phyloP scores from a whole-genome alignment of 2,329 filamentous ascomycete genomes.

The Lachnellula subtilissima region DNA sequence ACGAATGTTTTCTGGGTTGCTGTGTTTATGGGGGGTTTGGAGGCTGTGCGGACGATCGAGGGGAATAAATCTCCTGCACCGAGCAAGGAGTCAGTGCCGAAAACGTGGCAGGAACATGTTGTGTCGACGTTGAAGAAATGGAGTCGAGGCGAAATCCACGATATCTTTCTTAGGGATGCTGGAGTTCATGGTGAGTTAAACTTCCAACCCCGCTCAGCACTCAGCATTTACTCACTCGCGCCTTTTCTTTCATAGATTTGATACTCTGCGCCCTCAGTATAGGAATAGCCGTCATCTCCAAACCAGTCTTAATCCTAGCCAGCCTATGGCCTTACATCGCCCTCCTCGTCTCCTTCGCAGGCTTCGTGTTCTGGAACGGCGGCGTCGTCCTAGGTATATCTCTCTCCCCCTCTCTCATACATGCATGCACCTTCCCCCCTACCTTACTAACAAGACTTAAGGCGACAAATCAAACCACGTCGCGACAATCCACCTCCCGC shows the following conservation, averaged over 20 bases:
- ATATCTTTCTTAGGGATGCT: conserved; percentile 44
- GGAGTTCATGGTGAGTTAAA: conserved; percentile 45
- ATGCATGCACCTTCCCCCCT: neutral
- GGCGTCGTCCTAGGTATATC: conserved; percentile 81
- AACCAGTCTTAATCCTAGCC: conserved; percentile 41
- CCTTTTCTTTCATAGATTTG: conserved; percentile 40
- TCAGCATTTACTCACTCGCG: conserved; percentile 8
- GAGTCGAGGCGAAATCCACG: conserved; percentile 50
- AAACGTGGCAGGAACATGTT: conserved; percentile 9
- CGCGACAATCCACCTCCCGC: conserved; percentile 80
- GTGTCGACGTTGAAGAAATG: conserved; percentile 22
- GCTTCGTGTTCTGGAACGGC: conserved; percentile 81
- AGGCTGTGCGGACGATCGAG: conserved; percentile 49
- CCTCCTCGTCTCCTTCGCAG: conserved; percentile 62
- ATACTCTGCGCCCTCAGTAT: conserved; percentile 59
- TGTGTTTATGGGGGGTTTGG: conserved; percentile 64
- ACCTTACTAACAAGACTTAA: conserved; percentile 31
- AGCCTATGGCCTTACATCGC: conserved; percentile 56
- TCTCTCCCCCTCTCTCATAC: neutral
- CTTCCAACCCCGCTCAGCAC: neutral
- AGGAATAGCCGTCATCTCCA: conserved; percentile 49
- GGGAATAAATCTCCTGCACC: conserved; percentile 29
- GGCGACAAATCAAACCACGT: conserved; percentile 94
- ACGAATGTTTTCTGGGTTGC: conserved; percentile 97
- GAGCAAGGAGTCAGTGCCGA: neutral